Evolutionary conservation across 1,284 basidiomycete species (phyloP).

Genomic region (Coniferiporia weirii): DNA sequence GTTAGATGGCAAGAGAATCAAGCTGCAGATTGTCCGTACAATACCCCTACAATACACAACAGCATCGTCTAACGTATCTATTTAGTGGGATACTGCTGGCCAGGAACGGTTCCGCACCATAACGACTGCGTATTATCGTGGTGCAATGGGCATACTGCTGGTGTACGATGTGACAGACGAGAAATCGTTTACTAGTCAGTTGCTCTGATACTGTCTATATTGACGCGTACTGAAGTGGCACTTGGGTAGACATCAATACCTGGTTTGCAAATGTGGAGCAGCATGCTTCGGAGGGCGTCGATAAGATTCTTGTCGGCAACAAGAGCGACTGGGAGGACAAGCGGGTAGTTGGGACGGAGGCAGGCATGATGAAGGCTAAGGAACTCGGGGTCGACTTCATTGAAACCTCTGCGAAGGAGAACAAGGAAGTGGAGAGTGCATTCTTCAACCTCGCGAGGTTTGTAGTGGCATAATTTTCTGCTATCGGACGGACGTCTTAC

Average conservation of each 20-base stretch:
- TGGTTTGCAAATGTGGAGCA: slow-evolving; percentile 99
- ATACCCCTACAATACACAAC: slow-evolving; percentile 10
- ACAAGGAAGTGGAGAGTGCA: slow-evolving; percentile 97
- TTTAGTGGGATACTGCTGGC: slow-evolving; percentile 96
- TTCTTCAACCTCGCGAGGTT: slow-evolving; percentile 97
- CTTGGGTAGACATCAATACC: slow-evolving; percentile 83
- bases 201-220: neutral
- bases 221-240: neutral
- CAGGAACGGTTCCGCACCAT: slow-evolving; percentile 99
- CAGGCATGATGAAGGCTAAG: slow-evolving; percentile 76
- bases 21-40: slow-evolving; percentile 84
- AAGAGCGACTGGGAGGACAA: slow-evolving; percentile 99
- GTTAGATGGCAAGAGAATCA: slow-evolving; percentile 93
- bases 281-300: slow-evolving; percentile 97
- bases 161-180: slow-evolving; percentile 99
- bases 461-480: slow-evolving; percentile 27
- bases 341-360: slow-evolving; percentile 84
- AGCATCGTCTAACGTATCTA: slow-evolving; percentile 3
- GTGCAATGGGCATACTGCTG: slow-evolving; percentile 98
- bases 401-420: slow-evolving; percentile 97
- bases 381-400: slow-evolving; percentile 94
- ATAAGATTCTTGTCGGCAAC: slow-evolving; percentile 99
- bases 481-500: neutral
- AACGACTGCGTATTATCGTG: slow-evolving; percentile 99
- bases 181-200: slow-evolving; percentile 93